Evolutionary conservation across 2,329 filamentous ascomycete genomes (phyloP), one percentile per base, ranked within the genome.

Genomic region (Aspergillus sergii): DNA sequence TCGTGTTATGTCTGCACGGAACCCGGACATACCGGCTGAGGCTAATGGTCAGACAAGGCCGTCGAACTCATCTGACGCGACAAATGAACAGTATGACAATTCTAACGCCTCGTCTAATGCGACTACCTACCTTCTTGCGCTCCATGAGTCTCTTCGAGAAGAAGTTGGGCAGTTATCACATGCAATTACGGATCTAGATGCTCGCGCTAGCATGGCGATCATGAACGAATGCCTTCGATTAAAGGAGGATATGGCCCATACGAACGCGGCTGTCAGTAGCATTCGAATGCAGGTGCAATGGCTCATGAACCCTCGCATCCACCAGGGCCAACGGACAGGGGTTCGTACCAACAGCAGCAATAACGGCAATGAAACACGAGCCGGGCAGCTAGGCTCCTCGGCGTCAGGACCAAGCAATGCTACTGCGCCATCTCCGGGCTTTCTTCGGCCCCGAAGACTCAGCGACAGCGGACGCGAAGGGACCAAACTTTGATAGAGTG

Each of bases 241-340:
- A 57, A 86, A 87, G 64, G 87, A 89, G 67, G 86, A 89, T 63
- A 84, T 89, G 77, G 81, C 86, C 12, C 86, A 88, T 69, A 83
- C 85, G 9, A 87, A 85, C 64, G 86, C 86, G 3, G 86, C 85
- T 45, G 81, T 89, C 51, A 85, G 83, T 67, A 83, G 81, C 19
- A 81, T 88, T 65, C 82, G 85, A 59, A 83, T 88, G 78, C 87
- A 89, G 69, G 79, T 89, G 26, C 86, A 88, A 58, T 89, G 87
- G 87, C 80, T 89, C 14, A 84, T 87, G 70, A 86, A 85, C 64
- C 81, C 84, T 2, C 82, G 85, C 21, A 73, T 88, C 63, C 84
- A 86, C 62, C 75, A 81, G 26, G 73, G 71, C 2, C 71, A 78
- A 48, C 69, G 76, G 23, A 58, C 68, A 2, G 68, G 62, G 28